Conservation (phyloP, 306 rosid species). For the Pyrus pyrifolia region DNA sequence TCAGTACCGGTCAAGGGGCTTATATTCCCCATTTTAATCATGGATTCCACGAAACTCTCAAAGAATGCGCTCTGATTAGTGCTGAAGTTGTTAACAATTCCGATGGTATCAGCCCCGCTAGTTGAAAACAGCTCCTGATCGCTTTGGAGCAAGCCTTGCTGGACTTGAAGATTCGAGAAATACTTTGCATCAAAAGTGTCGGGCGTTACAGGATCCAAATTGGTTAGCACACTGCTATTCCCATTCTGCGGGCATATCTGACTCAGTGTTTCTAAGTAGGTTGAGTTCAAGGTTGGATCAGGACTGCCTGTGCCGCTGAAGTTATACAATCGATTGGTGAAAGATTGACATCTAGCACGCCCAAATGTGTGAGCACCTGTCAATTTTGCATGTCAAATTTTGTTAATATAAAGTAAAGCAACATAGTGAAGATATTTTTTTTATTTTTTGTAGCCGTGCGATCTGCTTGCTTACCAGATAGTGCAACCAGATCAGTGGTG, state of each 20-base stretch:
- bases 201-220: conserved; percentile 3
- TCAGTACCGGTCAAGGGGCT: background rate
- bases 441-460: too few relatives aligned
- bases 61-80: conserved; percentile 4
- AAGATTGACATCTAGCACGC: background rate
- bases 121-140: conserved; percentile 21
- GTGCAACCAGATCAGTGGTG: conserved; percentile 41
- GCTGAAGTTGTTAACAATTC: conserved; percentile 1
- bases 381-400: background rate
- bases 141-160: background rate
- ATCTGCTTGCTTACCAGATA: conserved; percentile 33
- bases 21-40: conserved; percentile 23
- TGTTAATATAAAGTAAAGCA: too few relatives aligned
- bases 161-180: conserved; percentile 13
- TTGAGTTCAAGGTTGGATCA: conserved; percentile 11
- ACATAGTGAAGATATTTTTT: background rate
- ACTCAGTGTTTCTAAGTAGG: conserved; percentile 1
- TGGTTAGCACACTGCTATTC: background rate
- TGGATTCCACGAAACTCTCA: conserved; percentile 10
- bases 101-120: background rate
- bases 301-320: background rate
- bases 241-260: conserved; percentile 15
- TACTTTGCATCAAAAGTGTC: conserved; percentile 5
- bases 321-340: background rate
- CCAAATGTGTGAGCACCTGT: conserved; percentile 31